Evolutionary conservation across 1,284 basidiomycete species (phyloP).

Genomic region (Rhizoctonia solani): DNA sequence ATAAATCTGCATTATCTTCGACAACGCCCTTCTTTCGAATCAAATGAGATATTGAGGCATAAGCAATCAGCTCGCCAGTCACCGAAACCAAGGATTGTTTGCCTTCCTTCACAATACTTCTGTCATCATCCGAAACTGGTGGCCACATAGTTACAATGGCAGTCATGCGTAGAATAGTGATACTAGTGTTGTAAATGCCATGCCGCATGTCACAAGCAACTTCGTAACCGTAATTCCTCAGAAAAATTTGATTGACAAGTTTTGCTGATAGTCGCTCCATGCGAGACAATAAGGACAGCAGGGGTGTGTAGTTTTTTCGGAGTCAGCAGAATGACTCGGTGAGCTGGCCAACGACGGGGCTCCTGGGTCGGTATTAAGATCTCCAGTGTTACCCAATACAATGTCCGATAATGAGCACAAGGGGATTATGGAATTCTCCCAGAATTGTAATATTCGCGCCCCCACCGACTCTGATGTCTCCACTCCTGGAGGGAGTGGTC

Average conservation of each 20-base stretch:
- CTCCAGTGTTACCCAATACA: not conserved
- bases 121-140: not conserved
- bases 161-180: conserved; percentile 6
- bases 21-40: not conserved
- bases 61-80: conserved; percentile 9
- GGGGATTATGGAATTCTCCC: conserved; percentile 15
- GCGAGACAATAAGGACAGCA: conserved; percentile 33
- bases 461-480: conserved; percentile 3
- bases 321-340: not conserved
- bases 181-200: conserved; percentile 27
- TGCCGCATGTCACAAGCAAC: conserved; percentile 13
- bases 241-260: conserved; percentile 20
- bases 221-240: conserved; percentile 7
- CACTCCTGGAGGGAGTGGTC: conserved; percentile 18
- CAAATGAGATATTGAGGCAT: conserved; percentile 20
- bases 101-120: not conserved
- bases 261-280: conserved; percentile 33
- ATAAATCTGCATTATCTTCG: conserved; percentile 23
- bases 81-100: not conserved
- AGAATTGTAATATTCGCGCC: conserved; percentile 7
- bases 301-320: not conserved
- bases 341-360: not conserved
- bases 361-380: not conserved
- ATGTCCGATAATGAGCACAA: not conserved
- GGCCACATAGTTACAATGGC: not conserved